Conservation (phyloP, 2,329 filamentous ascomycete species). For the Nothophaeocryptopus gaeumannii region DNA sequence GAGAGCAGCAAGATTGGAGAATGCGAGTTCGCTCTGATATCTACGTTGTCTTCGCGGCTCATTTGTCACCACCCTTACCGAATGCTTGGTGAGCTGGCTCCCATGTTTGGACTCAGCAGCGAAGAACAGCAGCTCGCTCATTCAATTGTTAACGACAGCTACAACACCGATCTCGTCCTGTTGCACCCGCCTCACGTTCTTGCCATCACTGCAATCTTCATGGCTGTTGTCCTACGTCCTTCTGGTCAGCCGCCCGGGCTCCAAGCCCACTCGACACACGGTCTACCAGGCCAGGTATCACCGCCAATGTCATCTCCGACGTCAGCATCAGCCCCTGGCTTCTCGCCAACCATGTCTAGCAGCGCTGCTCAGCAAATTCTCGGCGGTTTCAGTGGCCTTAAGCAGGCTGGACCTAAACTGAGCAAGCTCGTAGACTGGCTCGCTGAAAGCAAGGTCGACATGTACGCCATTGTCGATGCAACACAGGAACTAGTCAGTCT, state of each 20-base stretch:
- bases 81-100: constrained; percentile 68
- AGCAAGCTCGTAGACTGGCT: constrained; percentile 70
- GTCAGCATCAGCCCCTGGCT: constrained; percentile 13
- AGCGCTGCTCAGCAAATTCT: constrained; percentile 37
- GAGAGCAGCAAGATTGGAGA: constrained; percentile 85
- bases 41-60: constrained; percentile 83
- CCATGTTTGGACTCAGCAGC: constrained; percentile 66
- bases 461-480: constrained; percentile 80
- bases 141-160: constrained; percentile 87
- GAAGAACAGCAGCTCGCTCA: constrained; percentile 77
- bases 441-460: constrained; percentile 79
- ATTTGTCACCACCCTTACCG: constrained; percentile 91
- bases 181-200: constrained; percentile 83
- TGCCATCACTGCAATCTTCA: constrained; percentile 79
- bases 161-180: constrained; percentile 85
- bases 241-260: constrained; percentile 48
- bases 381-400: constrained; percentile 31
- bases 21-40: constrained; percentile 90
- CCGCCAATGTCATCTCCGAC: constrained; percentile 28
- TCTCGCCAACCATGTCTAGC: constrained; percentile 22
- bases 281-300: constrained; percentile 8
- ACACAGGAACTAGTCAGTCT: constrained; percentile 89
- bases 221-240: constrained; percentile 78
- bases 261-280: constrained; percentile 39
- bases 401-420: constrained; percentile 38